Conservation (phyloP, 2,329 filamentous ascomycete genomes). For the Xylaria sp. region DNA sequence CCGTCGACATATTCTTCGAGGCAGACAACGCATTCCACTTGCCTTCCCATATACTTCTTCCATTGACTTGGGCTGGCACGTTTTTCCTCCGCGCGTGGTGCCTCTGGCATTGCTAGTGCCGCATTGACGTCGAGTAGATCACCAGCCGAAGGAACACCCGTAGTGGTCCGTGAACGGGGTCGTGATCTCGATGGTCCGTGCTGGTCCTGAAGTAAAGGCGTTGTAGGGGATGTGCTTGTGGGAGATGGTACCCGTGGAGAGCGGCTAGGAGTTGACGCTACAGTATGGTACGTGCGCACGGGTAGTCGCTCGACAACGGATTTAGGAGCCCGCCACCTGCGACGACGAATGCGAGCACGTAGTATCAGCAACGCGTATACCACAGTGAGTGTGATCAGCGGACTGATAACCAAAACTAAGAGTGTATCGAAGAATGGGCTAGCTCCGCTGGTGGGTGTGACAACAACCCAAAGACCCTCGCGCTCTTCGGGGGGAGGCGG, state of each 20-base stretch:
- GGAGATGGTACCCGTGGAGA: conserved; percentile 71
- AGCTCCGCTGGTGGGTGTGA: conserved; percentile 88
- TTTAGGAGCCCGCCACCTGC: conserved; percentile 97
- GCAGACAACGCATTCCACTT: conserved; percentile 94
- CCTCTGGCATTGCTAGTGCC: conserved; percentile 53
- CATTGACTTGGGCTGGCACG: conserved; percentile 62
- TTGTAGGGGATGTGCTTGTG: conserved; percentile 75
- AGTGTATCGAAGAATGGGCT: conserved; percentile 97
- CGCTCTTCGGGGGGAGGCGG: conserved; percentile 59
- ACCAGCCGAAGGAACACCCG: conserved; percentile 66
- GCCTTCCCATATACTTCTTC: conserved; percentile 74
- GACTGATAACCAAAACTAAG: conserved; percentile 95
- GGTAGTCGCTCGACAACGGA: conserved; percentile 95
- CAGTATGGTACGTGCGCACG: conserved; percentile 93
- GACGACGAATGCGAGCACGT: conserved; percentile 85
- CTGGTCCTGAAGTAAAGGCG: conserved; percentile 76
- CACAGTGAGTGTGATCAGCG: conserved; percentile 88
- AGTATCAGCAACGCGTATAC: conserved; percentile 91
- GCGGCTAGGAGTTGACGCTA: conserved; percentile 70
- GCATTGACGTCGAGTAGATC: conserved; percentile 59
- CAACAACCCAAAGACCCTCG: conserved; percentile 94
- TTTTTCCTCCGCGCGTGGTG: conserved; percentile 62
- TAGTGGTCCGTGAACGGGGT: conserved; percentile 73
- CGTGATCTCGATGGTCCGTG: conserved; percentile 61
- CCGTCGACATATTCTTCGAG: conserved; percentile 97